These are phyloP conservation scores for Aspergillus wentii DNA, from an alignment of 495 filamentous ascomycete species.

Conservation along the genomic window DNA sequence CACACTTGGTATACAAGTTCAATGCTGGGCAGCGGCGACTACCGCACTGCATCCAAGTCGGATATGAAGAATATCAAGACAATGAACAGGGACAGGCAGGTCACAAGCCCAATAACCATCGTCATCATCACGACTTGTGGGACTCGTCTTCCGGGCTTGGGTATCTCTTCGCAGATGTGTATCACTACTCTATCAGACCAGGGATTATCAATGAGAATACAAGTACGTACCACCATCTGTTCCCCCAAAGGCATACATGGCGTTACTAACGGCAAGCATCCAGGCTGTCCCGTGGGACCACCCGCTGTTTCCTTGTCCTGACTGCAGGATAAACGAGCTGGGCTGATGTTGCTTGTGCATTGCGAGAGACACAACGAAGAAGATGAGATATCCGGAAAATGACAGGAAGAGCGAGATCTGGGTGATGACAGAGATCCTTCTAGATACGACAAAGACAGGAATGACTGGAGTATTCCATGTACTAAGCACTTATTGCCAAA, in stretches of 20 bases:
- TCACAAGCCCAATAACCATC: slow-evolving; percentile 30
- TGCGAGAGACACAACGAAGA: slow-evolving; percentile 17
- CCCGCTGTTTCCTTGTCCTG: slow-evolving; percentile 19
- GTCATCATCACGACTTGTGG: slow-evolving; percentile 31
- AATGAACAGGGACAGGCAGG: slow-evolving; percentile 26
- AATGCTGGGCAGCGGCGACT: slow-evolving; percentile 14
- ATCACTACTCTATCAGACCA: slow-evolving; percentile 7
- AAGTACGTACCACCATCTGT: slow-evolving; percentile 25
- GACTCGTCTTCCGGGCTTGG: slow-evolving; percentile 20
- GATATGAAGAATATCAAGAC: slow-evolving; percentile 26
- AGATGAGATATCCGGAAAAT: slow-evolving; percentile 14
- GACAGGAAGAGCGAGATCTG: slow-evolving; percentile 15
- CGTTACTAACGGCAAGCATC: slow-evolving; percentile 29
- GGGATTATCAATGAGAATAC: background rate
- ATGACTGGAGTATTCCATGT: too few relatives aligned
- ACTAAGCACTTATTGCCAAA: too few relatives aligned
- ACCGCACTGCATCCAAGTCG: slow-evolving; percentile 23
- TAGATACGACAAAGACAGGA: slow-evolving; percentile 16
- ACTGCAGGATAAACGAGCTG: slow-evolving; percentile 9
- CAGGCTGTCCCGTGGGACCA: slow-evolving; percentile 32
- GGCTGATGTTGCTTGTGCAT: slow-evolving; percentile 14
- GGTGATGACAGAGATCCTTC: slow-evolving; percentile 11
- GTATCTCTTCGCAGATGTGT: slow-evolving; percentile 27
- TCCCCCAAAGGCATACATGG: slow-evolving; percentile 25
- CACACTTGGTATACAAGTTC: slow-evolving; percentile 22